phyloP scores from a whole-genome alignment of 2,329 filamentous ascomycete species.

The Colletotrichum aenigma region DNA sequence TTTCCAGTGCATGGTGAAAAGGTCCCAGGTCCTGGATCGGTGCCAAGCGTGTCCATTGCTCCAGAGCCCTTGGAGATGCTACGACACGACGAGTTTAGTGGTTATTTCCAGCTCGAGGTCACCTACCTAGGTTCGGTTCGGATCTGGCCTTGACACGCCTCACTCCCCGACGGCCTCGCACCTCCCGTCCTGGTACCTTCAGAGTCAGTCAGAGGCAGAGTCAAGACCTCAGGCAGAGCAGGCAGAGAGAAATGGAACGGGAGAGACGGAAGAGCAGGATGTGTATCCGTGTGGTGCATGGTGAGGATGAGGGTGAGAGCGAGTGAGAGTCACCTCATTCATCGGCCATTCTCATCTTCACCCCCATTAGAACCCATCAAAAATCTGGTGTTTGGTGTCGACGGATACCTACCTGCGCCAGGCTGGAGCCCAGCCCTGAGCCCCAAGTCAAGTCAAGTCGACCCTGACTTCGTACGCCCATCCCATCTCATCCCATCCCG shows the following conservation, averaged over 20 bases:
- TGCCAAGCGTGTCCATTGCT: neutral
- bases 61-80: neutral
- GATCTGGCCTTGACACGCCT: neutral
- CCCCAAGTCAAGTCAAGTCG: neutral
- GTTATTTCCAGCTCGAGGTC: neutral
- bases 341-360: neutral
- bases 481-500: neutral
- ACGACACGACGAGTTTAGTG: neutral
- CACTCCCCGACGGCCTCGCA: neutral
- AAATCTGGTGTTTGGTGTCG: neutral
- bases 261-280: neutral
- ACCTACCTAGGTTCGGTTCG: neutral
- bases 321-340: neutral
- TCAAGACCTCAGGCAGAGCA: neutral
- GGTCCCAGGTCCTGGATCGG: neutral
- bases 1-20: neutral
- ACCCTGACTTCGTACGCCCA: neutral
- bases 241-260: neutral
- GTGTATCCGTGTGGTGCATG: neutral
- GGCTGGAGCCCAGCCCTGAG: neutral
- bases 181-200: neutral
- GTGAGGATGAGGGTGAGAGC: neutral
- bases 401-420: neutral
- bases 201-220: neutral
- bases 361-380: neutral